Conservation (phyloP, 1,139 yeast species). For the Blastobotrys petasosporus region DNA sequence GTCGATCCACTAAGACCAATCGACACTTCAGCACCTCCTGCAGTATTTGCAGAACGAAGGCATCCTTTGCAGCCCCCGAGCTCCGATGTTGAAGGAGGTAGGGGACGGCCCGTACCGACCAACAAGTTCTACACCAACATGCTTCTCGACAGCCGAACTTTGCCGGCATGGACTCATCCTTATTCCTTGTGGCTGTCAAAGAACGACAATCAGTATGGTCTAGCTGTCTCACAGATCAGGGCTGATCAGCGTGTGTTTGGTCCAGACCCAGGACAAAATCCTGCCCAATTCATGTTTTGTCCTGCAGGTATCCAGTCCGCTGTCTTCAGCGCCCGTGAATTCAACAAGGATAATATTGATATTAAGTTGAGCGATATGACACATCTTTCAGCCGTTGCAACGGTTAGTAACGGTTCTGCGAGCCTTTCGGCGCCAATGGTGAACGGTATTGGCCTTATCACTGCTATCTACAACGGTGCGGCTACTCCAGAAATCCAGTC, state of each 20-base stretch:
- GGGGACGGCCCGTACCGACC: conserved; percentile 53
- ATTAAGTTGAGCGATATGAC: conserved; percentile 25
- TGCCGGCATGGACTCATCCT: conserved; percentile 75
- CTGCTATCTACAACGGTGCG: conserved; percentile 61
- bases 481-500: conserved; percentile 47
- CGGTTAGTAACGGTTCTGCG: conserved; percentile 46
- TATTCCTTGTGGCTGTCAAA: conserved; percentile 64
- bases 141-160: conserved; percentile 56
- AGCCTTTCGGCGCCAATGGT: conserved; percentile 44
- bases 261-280: conserved; percentile 37
- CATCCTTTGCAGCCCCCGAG: conserved; percentile 44
- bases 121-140: conserved; percentile 82
- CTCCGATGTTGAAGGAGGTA: conserved; percentile 1
- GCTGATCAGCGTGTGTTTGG: conserved; percentile 60
- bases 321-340: conserved; percentile 32
- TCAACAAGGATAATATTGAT: conserved; percentile 22
- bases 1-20: conserved; percentile 11
- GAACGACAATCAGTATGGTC: conserved; percentile 42
- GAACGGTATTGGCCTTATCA: conserved; percentile 73
- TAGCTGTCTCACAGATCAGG: conserved; percentile 65
- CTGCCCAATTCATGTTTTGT: conserved; percentile 34
- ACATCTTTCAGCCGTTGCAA: conserved; percentile 51
- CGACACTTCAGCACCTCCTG: conserved; percentile 11
- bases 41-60: conserved; percentile 43
- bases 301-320: conserved; percentile 37